Base-by-base conservation (phyloP, 2,329 filamentous ascomycete genomes). In the Allantophomopsis cytisporea region DNA sequence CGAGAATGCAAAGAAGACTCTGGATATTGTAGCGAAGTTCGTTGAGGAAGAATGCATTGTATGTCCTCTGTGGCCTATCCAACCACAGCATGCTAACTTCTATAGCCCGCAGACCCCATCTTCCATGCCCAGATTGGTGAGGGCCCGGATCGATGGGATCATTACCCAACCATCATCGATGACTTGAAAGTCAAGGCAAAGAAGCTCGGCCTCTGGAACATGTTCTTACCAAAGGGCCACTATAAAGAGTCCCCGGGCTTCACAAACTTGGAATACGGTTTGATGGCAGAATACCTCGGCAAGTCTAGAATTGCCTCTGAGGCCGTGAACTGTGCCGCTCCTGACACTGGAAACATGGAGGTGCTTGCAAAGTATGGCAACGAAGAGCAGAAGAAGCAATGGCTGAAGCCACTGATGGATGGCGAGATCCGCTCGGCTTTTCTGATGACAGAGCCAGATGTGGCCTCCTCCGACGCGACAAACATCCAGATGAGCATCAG, bases 241-340 rank as follows among this genome's bases (percentile, higher is more conserved):
- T 96, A 95, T 71, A 85, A 82, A 60, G 85, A 95, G 65, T 93
- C 87, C 1, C 87, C 89, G 17, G 91, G 91, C 28, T 95, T 86
- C 66, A 85, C 79, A 43, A 98, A 96, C 62, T 69, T 98, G 45
- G 91, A 98, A 64, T 98, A 98, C 57, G 91, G 88, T 11, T 66
- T 98, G 52, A 98, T 96, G 88, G 91, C 91, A 14, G 91, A 98
- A 66, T 83, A 85, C 65, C 68, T 96, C 51, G 91, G 91, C 47
- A 89, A 85, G 66, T 94, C 84, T 49, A 70, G 74, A 56, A 69
- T 77, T 45, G 91, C 87, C 10, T 85, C 83, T 7, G 85, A 91
- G 66, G 86, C 87, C 18, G 83, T 80, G 58, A 94, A 94, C 63
- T 94, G 87, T 62, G 73, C 87, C 30, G 87, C 87, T 3, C 87